These are phyloP conservation scores for Phytophthora rubi DNA, from an alignment of 352 stramenopile species.

Conservation along the genomic window DNA sequence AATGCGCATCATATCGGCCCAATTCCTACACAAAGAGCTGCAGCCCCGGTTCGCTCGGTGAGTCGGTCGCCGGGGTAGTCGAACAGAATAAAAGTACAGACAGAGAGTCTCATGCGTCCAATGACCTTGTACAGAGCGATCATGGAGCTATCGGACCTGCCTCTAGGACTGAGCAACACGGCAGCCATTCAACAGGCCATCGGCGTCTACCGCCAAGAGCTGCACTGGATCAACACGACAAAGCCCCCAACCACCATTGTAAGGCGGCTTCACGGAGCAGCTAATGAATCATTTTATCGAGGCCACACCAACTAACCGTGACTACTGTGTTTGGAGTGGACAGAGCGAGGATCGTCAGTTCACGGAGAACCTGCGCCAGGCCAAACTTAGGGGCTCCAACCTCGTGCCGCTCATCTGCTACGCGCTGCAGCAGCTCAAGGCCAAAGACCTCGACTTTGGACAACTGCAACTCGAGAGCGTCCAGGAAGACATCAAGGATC, in stretches of 20 bases:
- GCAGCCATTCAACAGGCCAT: constrained; percentile 66
- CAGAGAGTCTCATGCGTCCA: background rate
- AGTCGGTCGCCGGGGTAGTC: background rate
- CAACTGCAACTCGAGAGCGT: constrained; percentile 63
- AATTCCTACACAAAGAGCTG: constrained; percentile 83
- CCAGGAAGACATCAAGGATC: constrained; percentile 77
- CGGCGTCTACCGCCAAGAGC: constrained; percentile 63
- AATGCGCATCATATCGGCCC: constrained; percentile 61
- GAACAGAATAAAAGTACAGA: background rate
- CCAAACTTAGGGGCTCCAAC: constrained; percentile 68
- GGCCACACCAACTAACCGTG: background rate
- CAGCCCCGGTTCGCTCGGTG: constrained; percentile 74
- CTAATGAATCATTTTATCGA: background rate
- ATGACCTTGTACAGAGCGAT: constrained; percentile 42
- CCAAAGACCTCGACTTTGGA: constrained; percentile 64
- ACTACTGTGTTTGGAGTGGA: constrained; percentile 34
- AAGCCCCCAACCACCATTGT: constrained; percentile 52
- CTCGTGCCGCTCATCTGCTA: constrained; percentile 82
- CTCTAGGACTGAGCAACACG: constrained; percentile 66
- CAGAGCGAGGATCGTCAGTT: constrained; percentile 65
- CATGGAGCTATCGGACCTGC: constrained; percentile 77
- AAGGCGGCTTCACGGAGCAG: constrained; percentile 1
- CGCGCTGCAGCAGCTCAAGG: constrained; percentile 69
- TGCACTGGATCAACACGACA: constrained; percentile 53
- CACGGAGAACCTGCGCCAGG: constrained; percentile 62